phyloP scores from a whole-genome alignment of 2,329 filamentous ascomycete genomes.

The Apiospora sp. region DNA sequence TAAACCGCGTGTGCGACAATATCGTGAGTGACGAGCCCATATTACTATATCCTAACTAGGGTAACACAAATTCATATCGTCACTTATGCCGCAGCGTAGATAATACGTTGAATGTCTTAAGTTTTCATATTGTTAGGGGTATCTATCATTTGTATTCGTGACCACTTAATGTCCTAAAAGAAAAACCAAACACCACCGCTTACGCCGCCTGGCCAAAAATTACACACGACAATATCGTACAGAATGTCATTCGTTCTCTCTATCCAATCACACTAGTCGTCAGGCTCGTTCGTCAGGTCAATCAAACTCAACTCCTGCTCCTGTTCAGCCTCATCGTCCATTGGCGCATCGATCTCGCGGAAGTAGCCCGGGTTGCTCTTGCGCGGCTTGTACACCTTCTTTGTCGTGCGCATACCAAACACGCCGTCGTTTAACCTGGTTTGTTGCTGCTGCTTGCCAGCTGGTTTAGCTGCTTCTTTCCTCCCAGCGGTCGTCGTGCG shows the following conservation, averaged over 20 bases:
- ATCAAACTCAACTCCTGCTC: constrained; percentile 38
- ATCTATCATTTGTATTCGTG: constrained; percentile 8
- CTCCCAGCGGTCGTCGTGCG: background rate
- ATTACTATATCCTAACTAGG: background rate
- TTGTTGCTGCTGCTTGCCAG: constrained; percentile 30
- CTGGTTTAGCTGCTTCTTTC: background rate
- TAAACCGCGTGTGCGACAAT: background rate
- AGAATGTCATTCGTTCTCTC: background rate
- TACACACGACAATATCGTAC: background rate
- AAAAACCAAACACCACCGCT: background rate
- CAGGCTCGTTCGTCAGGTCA: constrained; percentile 39
- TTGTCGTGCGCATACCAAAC: constrained; percentile 43
- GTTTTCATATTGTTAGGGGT: background rate
- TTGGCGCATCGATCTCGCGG: constrained; percentile 42
- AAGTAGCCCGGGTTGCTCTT: constrained; percentile 50
- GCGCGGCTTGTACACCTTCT: constrained; percentile 49
- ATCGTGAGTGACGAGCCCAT: background rate
- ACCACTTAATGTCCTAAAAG: background rate
- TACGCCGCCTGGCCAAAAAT: background rate
- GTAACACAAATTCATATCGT: background rate
- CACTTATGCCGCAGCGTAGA: background rate
- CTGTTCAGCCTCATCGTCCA: constrained; percentile 35
- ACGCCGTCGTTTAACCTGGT: constrained; percentile 29
- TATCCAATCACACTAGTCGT: constrained; percentile 31
- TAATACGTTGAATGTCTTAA: background rate